phyloP scores from a whole-genome alignment of 106 monocot genomes.

The Allium fistulosum region DNA sequence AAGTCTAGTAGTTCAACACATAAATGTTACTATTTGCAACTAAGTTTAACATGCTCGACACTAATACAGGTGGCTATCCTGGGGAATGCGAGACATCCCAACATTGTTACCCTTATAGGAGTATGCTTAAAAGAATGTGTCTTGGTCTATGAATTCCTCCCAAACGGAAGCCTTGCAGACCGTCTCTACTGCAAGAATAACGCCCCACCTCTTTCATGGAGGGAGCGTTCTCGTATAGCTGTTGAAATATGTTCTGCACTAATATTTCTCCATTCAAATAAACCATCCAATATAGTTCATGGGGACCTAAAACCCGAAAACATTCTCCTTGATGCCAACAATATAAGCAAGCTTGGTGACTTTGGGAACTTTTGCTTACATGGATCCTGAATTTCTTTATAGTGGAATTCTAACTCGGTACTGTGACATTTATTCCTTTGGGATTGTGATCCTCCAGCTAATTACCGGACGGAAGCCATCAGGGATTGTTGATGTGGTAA shows the following conservation, averaged over 20 bases:
- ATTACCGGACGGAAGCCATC: slow-evolving; percentile 29
- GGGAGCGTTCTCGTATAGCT: slow-evolving; percentile 32
- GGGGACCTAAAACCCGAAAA: slow-evolving; percentile 52
- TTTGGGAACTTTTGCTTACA: slow-evolving; percentile 41
- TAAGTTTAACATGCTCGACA: background rate
- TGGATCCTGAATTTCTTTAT: slow-evolving; percentile 38
- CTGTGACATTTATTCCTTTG: slow-evolving; percentile 43
- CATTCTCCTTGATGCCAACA: slow-evolving; percentile 33
- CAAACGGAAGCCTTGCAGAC: slow-evolving; percentile 66
- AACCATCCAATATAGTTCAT: slow-evolving; percentile 23
- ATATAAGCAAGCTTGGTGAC: slow-evolving; percentile 36
- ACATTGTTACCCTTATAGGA: slow-evolving; percentile 67
- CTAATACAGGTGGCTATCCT: slow-evolving; percentile 44
- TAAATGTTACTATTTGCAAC: too few species aligned
- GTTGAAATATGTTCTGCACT: slow-evolving; percentile 68
- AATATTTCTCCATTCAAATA: slow-evolving; percentile 44
- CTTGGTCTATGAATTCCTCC: slow-evolving; percentile 60
- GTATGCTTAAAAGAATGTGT: slow-evolving; percentile 41
- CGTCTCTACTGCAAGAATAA: slow-evolving; percentile 31
- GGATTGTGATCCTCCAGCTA: slow-evolving; percentile 33
- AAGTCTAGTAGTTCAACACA: background rate
- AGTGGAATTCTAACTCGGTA: slow-evolving; percentile 25
- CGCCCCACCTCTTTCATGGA: slow-evolving; percentile 52
- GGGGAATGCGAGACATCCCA: slow-evolving; percentile 58
- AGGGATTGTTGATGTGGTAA: slow-evolving; percentile 32